Conservation (phyloP, 495 filamentous ascomycete species). For the Aspergillus nidulans region DNA sequence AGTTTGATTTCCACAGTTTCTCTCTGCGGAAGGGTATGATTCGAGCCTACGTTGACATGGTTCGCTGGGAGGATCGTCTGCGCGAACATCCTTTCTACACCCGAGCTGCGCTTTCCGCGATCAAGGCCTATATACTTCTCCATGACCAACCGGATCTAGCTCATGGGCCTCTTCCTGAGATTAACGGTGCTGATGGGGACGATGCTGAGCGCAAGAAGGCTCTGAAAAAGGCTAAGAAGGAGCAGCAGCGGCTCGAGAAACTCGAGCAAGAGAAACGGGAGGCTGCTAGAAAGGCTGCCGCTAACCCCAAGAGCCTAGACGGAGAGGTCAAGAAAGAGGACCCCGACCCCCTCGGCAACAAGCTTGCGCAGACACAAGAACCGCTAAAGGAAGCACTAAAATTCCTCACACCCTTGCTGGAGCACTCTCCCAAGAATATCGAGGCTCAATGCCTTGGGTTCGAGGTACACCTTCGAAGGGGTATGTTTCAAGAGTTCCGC, state of each 20-base stretch:
- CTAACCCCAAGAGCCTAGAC: slow-evolving; percentile 49
- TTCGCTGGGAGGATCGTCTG: slow-evolving; percentile 89
- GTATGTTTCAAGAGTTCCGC: slow-evolving; percentile 47
- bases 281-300: slow-evolving; percentile 38
- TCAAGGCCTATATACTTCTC: slow-evolving; percentile 75
- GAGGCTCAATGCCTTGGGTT: slow-evolving; percentile 81
- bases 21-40: slow-evolving; percentile 93
- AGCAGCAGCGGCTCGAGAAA: slow-evolving; percentile 78
- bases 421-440: slow-evolving; percentile 76
- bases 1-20: slow-evolving; percentile 98
- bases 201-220: slow-evolving; percentile 84
- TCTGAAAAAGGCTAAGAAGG: slow-evolving; percentile 90
- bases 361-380: slow-evolving; percentile 71
- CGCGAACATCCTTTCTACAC: slow-evolving; percentile 91
- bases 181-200: slow-evolving; percentile 55
- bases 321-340: slow-evolving; percentile 73
- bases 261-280: slow-evolving; percentile 77
- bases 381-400: slow-evolving; percentile 85
- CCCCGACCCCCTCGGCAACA: slow-evolving; percentile 74
- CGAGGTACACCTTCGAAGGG: slow-evolving; percentile 76
- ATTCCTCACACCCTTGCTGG: slow-evolving; percentile 73
- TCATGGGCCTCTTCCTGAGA: slow-evolving; percentile 42
- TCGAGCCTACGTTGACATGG: slow-evolving; percentile 90
- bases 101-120: slow-evolving; percentile 76
- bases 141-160: slow-evolving; percentile 70